Evolutionary conservation across 2,329 filamentous ascomycete genomes (phyloP).

Genomic region (Trichoderma endophyticum): DNA sequence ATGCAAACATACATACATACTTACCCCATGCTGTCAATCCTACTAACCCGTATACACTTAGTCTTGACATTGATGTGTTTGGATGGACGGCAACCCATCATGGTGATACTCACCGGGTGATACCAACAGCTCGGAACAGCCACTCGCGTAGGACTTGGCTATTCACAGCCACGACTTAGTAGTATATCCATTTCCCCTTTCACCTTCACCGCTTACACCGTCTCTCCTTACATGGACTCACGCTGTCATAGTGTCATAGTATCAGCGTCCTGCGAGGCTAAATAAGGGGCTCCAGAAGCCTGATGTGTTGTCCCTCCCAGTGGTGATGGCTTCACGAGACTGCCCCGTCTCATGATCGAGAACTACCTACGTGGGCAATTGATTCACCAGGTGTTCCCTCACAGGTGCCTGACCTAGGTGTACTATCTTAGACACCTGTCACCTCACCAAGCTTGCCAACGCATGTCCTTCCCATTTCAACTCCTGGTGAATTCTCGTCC

Average conservation of each 20-base stretch:
- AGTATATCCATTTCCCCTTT: not conserved
- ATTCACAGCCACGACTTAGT: not conserved
- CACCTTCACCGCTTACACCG: not conserved
- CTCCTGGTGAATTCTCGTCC: not conserved
- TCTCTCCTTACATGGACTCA: not conserved
- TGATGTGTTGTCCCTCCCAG: not conserved
- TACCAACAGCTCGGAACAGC: not conserved
- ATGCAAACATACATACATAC: not conserved
- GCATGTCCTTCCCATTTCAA: not conserved
- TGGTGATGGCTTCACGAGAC: not conserved
- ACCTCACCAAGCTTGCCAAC: not conserved
- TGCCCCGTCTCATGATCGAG: not conserved
- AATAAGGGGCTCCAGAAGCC: not conserved
- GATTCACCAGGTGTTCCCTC: not conserved
- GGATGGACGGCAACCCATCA: not conserved
- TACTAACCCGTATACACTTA: not conserved
- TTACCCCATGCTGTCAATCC: not conserved
- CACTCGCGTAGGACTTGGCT: not conserved
- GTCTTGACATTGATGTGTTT: not conserved
- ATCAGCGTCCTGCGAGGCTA: not conserved
- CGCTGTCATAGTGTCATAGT: not conserved
- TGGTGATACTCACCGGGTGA: not conserved
- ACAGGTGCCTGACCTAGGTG: not conserved
- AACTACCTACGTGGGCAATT: not conserved
- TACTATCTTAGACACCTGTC: not conserved